Percentiles rank a stretch among this genome's conserved stretches.
phyloP scores from a whole-genome alignment of 83 land plant genomes.

The Larix sibirica region DNA sequence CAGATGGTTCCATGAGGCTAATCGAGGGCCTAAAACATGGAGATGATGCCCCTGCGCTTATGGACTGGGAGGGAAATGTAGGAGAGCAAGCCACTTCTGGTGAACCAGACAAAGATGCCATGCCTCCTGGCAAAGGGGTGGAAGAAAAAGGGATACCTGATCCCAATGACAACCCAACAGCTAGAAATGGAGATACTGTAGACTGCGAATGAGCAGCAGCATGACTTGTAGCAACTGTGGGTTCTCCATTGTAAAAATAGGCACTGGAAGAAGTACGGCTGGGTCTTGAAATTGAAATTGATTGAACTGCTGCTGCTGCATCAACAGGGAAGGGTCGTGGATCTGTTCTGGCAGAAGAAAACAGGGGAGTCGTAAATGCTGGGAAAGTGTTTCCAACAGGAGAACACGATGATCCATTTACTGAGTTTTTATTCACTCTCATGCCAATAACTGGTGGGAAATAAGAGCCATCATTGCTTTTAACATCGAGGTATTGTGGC shows the following conservation, averaged over 20 bases:
- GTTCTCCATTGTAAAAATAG: constrained; percentile 31
- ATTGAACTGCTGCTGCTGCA: constrained; percentile 29
- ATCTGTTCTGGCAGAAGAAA: constrained; percentile 40
- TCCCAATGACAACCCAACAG: constrained; percentile 54
- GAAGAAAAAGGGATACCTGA: constrained; percentile 46
- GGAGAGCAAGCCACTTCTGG: constrained; percentile 31
- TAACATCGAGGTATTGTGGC: constrained; percentile 17
- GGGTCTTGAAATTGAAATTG: constrained; percentile 23
- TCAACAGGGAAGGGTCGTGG: constrained; percentile 45
- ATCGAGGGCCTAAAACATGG: constrained; percentile 48
- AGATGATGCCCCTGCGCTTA: constrained; percentile 33
- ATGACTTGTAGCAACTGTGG: no score
- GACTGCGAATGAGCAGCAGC: not conserved
- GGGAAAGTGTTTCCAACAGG: constrained; percentile 43
- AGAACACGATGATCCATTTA: constrained; percentile 56
- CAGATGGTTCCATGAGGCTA: constrained; percentile 14
- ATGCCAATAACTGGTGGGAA: constrained; percentile 27
- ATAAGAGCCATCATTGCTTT: constrained; percentile 22
- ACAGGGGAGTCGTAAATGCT: constrained; percentile 47
- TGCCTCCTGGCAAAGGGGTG: constrained; percentile 39
- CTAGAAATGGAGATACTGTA: constrained; percentile 39
- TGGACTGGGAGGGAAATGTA: constrained; percentile 37
- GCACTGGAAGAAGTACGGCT: constrained; percentile 18
- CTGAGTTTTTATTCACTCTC: constrained; percentile 33
- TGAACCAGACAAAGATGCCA: constrained; percentile 29